phyloP scores from a whole-genome alignment of 805 yeast species.

The Priceomyces melissophilus region DNA sequence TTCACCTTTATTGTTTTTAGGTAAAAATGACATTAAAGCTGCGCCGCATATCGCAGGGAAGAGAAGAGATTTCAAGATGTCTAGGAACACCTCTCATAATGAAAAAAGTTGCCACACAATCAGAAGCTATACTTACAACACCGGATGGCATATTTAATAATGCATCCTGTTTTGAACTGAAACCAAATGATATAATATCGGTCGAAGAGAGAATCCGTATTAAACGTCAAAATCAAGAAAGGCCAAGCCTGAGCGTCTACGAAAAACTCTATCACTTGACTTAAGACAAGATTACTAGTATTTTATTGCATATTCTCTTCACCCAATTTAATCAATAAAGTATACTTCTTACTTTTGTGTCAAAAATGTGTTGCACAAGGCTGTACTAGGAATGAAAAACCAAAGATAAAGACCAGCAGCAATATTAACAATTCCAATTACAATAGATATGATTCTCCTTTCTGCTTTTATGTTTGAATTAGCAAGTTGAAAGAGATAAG shows the following conservation, averaged over 20 bases:
- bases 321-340: no score
- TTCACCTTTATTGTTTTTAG: conserved; percentile 21
- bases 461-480: conserved; percentile 12
- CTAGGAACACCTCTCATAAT: conserved; percentile 18
- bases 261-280: conserved; percentile 10
- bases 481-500: no score
- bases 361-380: conserved; percentile 13
- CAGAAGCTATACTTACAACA: conserved; percentile 16
- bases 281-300: no score
- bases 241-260: conserved; percentile 18
- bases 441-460: conserved; percentile 19
- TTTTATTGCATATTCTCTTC: no score
- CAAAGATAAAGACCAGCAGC: conserved; percentile 13
- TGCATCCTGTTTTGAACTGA: conserved; percentile 16
- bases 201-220: no score
- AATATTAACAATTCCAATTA: conserved; percentile 16
- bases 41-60: conserved; percentile 21
- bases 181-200: conserved; percentile 19
- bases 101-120: conserved; percentile 15
- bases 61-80: conserved; percentile 14
- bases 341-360: conserved; percentile 16
- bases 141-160: conserved; percentile 21
- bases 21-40: conserved; percentile 17
- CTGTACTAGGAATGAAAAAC: conserved; percentile 17
- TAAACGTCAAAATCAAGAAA: no score